Percentiles rank a stretch among this genome's conserved stretches.
Evolutionary conservation across 352 stramenopile species (phyloP).

Genomic region (Globisporangium takayamanum): DNA sequence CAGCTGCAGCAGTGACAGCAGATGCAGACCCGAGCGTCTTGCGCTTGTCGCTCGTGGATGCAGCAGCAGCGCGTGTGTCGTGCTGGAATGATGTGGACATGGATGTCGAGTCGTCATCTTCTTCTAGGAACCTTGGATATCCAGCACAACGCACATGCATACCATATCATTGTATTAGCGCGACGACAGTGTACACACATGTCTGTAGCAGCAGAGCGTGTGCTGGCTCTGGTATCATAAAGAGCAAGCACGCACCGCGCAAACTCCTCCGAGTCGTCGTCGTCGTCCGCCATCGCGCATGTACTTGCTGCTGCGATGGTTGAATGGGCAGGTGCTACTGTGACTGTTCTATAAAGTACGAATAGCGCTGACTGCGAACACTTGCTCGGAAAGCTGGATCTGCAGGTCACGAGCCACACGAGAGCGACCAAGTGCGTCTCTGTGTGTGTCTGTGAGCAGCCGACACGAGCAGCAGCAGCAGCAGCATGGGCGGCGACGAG

Average conservation of each 20-base stretch:
- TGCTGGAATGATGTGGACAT: conserved; percentile 24
- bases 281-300: conserved; percentile 15
- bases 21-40: conserved; percentile 21
- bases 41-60: not conserved
- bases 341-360: not conserved
- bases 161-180: not conserved
- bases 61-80: not conserved
- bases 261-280: conserved; percentile 59
- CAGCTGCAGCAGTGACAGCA: conserved; percentile 38
- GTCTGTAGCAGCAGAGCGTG: not conserved
- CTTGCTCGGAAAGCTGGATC: not conserved
- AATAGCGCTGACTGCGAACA: not conserved
- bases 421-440: not conserved
- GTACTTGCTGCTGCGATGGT: not conserved
- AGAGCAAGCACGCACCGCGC: conserved; percentile 30
- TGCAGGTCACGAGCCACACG: not conserved
- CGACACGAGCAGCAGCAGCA: not conserved
- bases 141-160: not conserved
- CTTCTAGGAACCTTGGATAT: conserved; percentile 43
- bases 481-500: conserved; percentile 10
- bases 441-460: not conserved
- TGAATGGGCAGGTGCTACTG: not conserved
- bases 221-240: not conserved
- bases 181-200: not conserved
- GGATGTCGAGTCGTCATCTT: conserved; percentile 48